Evolutionary conservation across 2,329 filamentous ascomycete species (phyloP), one percentile per base, ranked within the genome.

Genomic region (Ceratocystis diversiconidia): DNA sequence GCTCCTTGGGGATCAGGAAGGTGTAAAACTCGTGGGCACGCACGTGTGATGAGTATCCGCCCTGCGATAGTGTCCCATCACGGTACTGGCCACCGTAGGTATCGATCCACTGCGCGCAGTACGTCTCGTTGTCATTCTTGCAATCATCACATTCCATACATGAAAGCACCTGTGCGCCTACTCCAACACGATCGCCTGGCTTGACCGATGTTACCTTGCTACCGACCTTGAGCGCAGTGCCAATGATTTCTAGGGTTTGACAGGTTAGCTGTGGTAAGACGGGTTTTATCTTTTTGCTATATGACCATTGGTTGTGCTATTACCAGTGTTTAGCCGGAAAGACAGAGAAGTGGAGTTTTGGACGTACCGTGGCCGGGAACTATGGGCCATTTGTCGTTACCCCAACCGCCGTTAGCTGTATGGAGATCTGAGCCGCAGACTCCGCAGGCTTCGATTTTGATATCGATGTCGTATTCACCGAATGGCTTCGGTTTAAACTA

Each of bases 401-500:
- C 83, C 84, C 84, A 87, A 67, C 84, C 83, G 69, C 83, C 82
- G 70, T 73, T 83, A 71, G 87, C 79, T 60, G 83, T 86, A 74
- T 87, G 85, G 36, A 88, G 76, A 72, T 89, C 85, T 69, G 81
- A 85, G 68, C 84, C 82, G 72, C 86, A 88, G 59, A 88, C 78
- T 71, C 88, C 87, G 72, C 87, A 90, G 71, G 82, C 85, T 70
- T 90, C 84, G 72, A 94, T 87, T 77, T 90, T 87, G 75, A 95
- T 82, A 72, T 94, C 89, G 70, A 94, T 83, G 73, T 94, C 89
- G 75, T 88, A 81, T 72, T 90, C 87, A 68, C 86, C 72, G 91
- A 92, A 19, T 85, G 86, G 88, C 79, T 95, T 94, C 67, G 92
- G 85, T 70, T 85, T 82, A 79, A 90, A 90, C 79, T 92, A 28